A percentile compares a stretch with the other conserved stretches of the same genome.
Conservation (phyloP, 257 asterid species). For the Cordia subcordata region DNA sequence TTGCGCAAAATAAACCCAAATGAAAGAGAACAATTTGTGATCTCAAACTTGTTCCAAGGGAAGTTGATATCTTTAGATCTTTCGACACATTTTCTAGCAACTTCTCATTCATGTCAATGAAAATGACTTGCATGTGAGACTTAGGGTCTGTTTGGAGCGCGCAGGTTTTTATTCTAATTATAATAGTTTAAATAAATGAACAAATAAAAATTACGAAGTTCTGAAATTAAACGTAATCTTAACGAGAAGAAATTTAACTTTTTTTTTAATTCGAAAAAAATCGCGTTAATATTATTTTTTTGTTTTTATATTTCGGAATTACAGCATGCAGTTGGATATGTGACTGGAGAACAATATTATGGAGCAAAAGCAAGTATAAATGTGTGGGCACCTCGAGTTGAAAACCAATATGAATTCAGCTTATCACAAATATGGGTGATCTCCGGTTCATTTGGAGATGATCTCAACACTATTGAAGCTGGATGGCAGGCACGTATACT, state of each 20-base stretch:
- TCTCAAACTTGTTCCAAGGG: too few species aligned
- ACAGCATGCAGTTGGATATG: conserved; percentile 97
- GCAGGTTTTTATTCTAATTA: too few species aligned
- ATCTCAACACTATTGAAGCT: conserved; percentile 96
- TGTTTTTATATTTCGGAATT: neutral
- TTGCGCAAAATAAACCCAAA: too few species aligned
- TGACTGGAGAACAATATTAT: conserved; percentile 65
- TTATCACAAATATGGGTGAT: conserved; percentile 88
- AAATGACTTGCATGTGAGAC: too few species aligned
- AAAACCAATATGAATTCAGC: conserved; percentile 70
- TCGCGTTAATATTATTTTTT: neutral
- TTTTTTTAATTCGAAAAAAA: neutral
- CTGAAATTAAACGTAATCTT: too few species aligned
- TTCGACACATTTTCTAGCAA: too few species aligned
- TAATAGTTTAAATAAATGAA: too few species aligned
- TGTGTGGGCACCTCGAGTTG: conserved; percentile 80
- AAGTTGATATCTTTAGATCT: too few species aligned
- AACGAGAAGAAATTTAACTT: neutral
- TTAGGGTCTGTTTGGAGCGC: too few species aligned
- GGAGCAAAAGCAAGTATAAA: conserved; percentile 91
- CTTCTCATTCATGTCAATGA: too few species aligned
- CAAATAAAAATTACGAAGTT: too few species aligned
- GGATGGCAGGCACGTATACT: conserved; percentile 81
- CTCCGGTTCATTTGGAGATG: conserved; percentile 86
- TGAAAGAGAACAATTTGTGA: too few species aligned